These are phyloP conservation scores for Golubevia sp. DNA, from an alignment of 1,284 basidiomycete species.

Conservation along the genomic window DNA sequence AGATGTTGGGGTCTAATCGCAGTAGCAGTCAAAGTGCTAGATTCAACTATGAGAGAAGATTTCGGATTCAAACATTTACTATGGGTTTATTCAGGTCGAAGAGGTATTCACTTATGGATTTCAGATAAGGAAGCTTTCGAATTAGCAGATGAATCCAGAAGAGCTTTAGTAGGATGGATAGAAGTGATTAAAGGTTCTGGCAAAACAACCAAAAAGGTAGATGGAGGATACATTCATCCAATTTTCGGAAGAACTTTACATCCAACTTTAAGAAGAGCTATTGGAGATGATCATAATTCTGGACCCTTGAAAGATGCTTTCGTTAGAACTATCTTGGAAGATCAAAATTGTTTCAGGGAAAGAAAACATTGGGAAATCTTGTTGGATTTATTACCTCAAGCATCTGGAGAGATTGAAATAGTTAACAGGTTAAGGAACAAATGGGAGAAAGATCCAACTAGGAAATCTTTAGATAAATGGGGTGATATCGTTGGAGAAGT, in stretches of 20 bases:
- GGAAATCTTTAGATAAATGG: conserved; percentile 75
- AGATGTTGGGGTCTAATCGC: conserved; percentile 95
- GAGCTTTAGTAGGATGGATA: conserved; percentile 81
- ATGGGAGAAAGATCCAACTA: conserved; percentile 71
- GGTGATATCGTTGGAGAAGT: conserved; percentile 66
- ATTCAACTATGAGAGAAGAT: conserved; percentile 75
- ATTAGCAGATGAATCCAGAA: conserved; percentile 87
- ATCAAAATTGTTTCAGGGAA: conserved; percentile 83
- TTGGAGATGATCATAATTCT: conserved; percentile 56
- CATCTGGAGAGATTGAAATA: conserved; percentile 15
- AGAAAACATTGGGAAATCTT: conserved; percentile 77
- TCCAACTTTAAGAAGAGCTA: conserved; percentile 67
- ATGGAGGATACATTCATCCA: conserved; percentile 61
- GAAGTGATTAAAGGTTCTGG: conserved; percentile 80
- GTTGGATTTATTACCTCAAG: conserved; percentile 74
- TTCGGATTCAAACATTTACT: conserved; percentile 80
- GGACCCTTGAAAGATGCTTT: conserved; percentile 70
- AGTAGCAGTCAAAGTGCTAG: conserved; percentile 86
- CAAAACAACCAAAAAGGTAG: conserved; percentile 82
- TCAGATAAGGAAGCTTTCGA: conserved; percentile 85
- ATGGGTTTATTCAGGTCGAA: conserved; percentile 98
- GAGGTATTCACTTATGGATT: conserved; percentile 98
- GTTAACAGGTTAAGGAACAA: conserved; percentile 64
- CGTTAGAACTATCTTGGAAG: conserved; percentile 73
- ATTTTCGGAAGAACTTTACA: conserved; percentile 68